Base-by-base conservation (phyloP, 2,329 filamentous ascomycete genomes). In the Aspergillus quadrilineatus region DNA sequence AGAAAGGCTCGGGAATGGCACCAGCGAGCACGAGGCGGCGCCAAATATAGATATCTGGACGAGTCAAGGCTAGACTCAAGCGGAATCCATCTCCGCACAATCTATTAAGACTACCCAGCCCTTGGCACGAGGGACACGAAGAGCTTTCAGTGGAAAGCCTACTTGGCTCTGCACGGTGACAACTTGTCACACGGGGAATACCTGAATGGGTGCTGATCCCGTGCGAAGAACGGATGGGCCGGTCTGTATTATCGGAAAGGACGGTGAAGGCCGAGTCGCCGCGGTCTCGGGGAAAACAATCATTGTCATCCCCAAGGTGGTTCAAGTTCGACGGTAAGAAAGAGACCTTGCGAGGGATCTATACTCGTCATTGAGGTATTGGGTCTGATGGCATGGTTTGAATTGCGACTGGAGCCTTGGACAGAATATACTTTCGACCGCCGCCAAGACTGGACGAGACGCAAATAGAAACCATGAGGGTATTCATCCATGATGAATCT, bases 31-130 rank as follows among this genome's bases (percentile, higher is more conserved):
- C 43, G 36, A 14, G 26, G 22, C 50, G 58, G 7, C 62, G 26
- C 62, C 62, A 64, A 64, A 64, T 58, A 63, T 63, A 64, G 53
- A 63, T 61, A 63, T 51, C 42, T 29, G 32, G 4, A 15, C 43
- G 30, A 29, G 26, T 43, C 47, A 58, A 28, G 49, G 52, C 58
- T 59, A 59, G 53, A 52, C 58, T 34, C 42, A 62, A 59, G 36
- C 39, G 51, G 60, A 47, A 58, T 30, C 14, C 50, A 63, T 57
- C 55, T 58, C 59, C 58, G 59, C 29, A 32, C 12, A 44, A 39
- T 42, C 36, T 29, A 28, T 26, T 10, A 50, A 55, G 26, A 30
- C 12, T 22, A 44, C 41, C 22, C 17, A 30, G 43, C 3, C 50
- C 50, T 60, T 58, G 55, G 53, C 43, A 50, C 8, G 29, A 36